Conservation (phyloP, 2,329 filamentous ascomycete genomes). For the Pyrenophora graminea region DNA sequence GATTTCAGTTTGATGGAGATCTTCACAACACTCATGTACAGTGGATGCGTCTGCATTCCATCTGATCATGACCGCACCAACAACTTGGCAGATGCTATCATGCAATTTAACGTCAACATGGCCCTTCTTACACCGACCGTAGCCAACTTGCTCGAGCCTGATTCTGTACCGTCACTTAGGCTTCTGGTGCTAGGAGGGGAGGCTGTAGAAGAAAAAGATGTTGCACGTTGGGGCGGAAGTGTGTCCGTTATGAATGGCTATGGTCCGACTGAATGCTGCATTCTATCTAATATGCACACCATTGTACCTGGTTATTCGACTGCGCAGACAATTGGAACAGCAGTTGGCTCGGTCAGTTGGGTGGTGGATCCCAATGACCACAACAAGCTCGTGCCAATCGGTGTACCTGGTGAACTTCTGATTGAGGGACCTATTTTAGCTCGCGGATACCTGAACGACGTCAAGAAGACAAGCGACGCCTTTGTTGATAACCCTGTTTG, state of each 20-base stretch:
- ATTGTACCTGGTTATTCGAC: too few relatives aligned
- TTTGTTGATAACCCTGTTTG: background rate
- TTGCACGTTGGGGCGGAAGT: background rate
- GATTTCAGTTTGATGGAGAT: slow-evolving; percentile 62
- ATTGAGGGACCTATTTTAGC: slow-evolving; percentile 52
- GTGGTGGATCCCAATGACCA: slow-evolving; percentile 6
- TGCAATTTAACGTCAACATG: slow-evolving; percentile 18
- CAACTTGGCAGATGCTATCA: slow-evolving; percentile 57
- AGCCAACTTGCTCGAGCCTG: slow-evolving; percentile 2
- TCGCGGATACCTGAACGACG: slow-evolving; percentile 22
- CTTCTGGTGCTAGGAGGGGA: too few relatives aligned
- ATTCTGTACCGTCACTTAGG: background rate
- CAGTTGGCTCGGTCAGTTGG: slow-evolving; percentile 3
- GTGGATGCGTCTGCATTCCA: slow-evolving; percentile 57
- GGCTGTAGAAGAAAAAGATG: background rate
- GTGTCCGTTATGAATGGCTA: background rate
- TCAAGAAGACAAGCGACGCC: background rate
- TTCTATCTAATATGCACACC: background rate
- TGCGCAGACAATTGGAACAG: too few relatives aligned
- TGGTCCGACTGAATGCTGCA: slow-evolving; percentile 6
- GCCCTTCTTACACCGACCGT: slow-evolving; percentile 10
- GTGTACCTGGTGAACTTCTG: slow-evolving; percentile 54
- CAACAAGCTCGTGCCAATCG: slow-evolving; percentile 16
- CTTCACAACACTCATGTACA: slow-evolving; percentile 59
- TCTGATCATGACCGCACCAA: slow-evolving; percentile 54